Conservation (phyloP, 495 filamentous ascomycete species). For the Lepidopterella palustris region DNA sequence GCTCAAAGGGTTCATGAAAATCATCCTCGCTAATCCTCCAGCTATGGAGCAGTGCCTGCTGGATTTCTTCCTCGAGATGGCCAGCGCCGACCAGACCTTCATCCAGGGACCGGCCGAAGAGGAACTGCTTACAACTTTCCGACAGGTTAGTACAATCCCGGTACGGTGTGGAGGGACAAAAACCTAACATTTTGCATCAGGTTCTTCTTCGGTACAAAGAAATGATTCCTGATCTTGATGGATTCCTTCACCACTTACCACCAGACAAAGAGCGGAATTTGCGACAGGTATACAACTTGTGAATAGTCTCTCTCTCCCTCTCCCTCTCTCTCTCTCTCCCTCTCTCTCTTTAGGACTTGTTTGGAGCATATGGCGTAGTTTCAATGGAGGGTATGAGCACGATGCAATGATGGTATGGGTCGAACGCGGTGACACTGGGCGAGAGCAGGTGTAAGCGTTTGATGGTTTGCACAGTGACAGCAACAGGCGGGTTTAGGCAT, state of each 20-base stretch:
- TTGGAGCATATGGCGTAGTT: conserved; percentile 15
- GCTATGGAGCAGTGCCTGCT: conserved; percentile 82
- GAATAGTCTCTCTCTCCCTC: conserved; percentile 11
- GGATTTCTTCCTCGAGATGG: conserved; percentile 65
- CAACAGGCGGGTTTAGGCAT: conserved; percentile 16
- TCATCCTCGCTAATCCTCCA: conserved; percentile 80
- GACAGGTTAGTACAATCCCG: conserved; percentile 40
- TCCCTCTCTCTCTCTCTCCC: too few species aligned
- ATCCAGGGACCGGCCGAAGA: conserved; percentile 47
- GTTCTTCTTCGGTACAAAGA: conserved; percentile 74
- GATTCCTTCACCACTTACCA: conserved; percentile 66
- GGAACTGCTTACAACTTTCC: conserved; percentile 40
- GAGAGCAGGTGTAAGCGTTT: neutral
- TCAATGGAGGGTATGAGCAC: neutral
- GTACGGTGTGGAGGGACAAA: neutral
- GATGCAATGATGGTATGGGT: conserved; percentile 2
- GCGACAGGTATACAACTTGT: conserved; percentile 22
- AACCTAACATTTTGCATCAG: conserved; percentile 32
- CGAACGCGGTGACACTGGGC: conserved; percentile 10
- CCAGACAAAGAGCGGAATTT: conserved; percentile 30
- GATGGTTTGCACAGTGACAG: neutral
- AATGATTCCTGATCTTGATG: conserved; percentile 78
- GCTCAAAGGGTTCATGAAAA: conserved; percentile 78
- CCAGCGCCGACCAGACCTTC: conserved; percentile 72
- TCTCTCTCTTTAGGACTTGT: too few species aligned